Evolutionary conservation across 2,329 filamentous ascomycete genomes (phyloP), one percentile per base, ranked within the genome.

Genomic region (Penicillium sp.): DNA sequence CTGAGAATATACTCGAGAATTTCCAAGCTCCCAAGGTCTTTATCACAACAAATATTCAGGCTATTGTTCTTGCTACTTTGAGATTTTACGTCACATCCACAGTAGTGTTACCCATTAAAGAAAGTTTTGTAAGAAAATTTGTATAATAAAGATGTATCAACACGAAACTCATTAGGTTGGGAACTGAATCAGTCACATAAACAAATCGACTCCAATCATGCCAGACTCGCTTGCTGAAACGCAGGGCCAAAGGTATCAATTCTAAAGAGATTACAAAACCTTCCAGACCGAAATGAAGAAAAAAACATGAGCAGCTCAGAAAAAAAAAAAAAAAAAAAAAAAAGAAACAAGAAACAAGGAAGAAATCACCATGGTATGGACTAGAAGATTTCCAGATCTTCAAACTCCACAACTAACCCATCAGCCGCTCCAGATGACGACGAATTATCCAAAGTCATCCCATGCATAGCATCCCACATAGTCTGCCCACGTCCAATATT

Each of bases 341-440:
- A 3, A 22, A 22, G 3, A 54, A 8, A 3, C 55, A 56, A 53
- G 19, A 43, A 57, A 47, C 46, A 57, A 27, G 49, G 26, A 59
- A 26, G 45, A 22, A 19, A 42, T 24, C 29, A 13, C 21, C 22
- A 43, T 54, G 9, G n/a, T 22, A 48, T 6, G 56, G 19, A 35
- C 67, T 72, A 80, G 63, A 78, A 78, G 43, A 81, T 81, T 63
- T 81, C 79, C 65, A 81, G 58, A 65, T 80, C 79, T 64, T 81
- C 79, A 68, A 81, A 81, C 63, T 81, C 79, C 42, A 81, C 79
- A 39, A 79, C 72, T 64, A 81, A 65, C 39, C 73, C 74, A 59
- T 79, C 73, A 26, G 63, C 65, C 55, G 65, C 66, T 29, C 66
- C 67, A 48, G 64, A 62, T 31, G 61, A 53, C 33, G 58, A 56